These are phyloP conservation scores for Protomyces inouyei DNA, from an alignment of 1,139 yeast genomes.

Conservation along the genomic window DNA sequence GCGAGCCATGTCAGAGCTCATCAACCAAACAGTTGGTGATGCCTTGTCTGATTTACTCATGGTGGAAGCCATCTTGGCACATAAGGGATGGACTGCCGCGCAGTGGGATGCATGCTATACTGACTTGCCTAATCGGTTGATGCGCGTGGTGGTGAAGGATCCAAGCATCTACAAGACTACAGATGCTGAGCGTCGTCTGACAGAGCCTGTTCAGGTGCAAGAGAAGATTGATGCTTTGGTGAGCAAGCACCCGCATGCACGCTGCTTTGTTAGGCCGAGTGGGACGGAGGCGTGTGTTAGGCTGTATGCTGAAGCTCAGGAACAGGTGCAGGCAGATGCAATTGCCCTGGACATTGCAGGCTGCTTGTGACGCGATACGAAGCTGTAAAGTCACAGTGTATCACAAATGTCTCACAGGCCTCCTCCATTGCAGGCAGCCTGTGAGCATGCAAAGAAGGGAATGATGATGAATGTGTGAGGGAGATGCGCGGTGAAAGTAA, in stretches of 20 bases:
- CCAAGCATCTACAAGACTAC: conserved; percentile 75
- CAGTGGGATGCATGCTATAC: conserved; percentile 74
- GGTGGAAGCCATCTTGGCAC: conserved; percentile 61
- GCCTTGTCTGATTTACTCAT: conserved; percentile 84
- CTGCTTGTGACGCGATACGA: conserved; percentile 27
- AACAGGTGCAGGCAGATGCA: conserved; percentile 49
- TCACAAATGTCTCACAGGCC: too few species aligned
- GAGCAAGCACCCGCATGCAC: conserved; percentile 53
- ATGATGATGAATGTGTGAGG: too few species aligned
- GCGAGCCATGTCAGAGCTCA: conserved; percentile 57
- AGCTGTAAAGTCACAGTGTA: too few species aligned
- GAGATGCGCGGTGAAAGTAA: too few species aligned
- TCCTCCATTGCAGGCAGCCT: too few species aligned
- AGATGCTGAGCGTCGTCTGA: conserved; percentile 74
- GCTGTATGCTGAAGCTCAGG: conserved; percentile 84
- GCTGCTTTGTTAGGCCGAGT: conserved; percentile 93
- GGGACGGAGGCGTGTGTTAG: conserved; percentile 95
- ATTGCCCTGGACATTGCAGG: conserved; percentile 51
- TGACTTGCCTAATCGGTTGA: conserved; percentile 80
- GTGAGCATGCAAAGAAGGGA: too few species aligned
- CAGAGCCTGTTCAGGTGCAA: conserved; percentile 76
- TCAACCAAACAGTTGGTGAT: conserved; percentile 96
- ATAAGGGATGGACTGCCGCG: conserved; percentile 54
- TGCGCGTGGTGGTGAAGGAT: conserved; percentile 78
- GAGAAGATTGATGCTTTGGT: conserved; percentile 63